Conservation (phyloP, 177 flowering plant species). For the Vitis hybrid region DNA sequence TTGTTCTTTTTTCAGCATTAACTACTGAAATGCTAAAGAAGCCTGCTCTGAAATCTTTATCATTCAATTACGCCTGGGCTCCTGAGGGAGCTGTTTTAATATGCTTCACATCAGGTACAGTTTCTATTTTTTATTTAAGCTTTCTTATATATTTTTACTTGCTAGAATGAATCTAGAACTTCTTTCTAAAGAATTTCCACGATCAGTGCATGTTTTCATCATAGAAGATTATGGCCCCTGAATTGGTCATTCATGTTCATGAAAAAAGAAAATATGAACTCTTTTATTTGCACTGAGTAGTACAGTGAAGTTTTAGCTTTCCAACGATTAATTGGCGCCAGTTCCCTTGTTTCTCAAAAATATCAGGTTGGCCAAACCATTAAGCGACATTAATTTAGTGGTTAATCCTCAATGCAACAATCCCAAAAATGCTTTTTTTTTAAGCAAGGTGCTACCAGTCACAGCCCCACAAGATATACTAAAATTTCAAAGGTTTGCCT, state of each 20-base stretch:
- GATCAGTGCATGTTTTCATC: neutral
- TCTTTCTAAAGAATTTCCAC: too few species aligned
- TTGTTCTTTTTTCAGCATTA: constrained; percentile 25
- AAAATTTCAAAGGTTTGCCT: neutral
- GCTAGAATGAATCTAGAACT: neutral
- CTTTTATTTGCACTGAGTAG: neutral
- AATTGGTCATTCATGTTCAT: neutral
- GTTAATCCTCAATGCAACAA: neutral
- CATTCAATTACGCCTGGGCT: constrained; percentile 48
- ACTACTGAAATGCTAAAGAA: constrained; percentile 36
- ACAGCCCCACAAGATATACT: neutral
- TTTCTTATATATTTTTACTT: neutral
- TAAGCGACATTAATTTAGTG: too few species aligned
- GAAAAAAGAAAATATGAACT: neutral
- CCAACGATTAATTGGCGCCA: neutral
- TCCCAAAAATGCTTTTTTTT: neutral
- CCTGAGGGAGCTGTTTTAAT: constrained; percentile 67
- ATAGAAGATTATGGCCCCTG: neutral
- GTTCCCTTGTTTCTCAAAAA: neutral
- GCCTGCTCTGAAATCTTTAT: constrained; percentile 9
- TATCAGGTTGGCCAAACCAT: too few species aligned
- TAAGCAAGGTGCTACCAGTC: too few species aligned
- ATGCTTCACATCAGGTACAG: constrained; percentile 92
- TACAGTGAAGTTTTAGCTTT: neutral
- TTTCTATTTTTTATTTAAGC: neutral